Base-by-base conservation (phyloP, 805 yeast species). In the Starmera amethionina region DNA sequence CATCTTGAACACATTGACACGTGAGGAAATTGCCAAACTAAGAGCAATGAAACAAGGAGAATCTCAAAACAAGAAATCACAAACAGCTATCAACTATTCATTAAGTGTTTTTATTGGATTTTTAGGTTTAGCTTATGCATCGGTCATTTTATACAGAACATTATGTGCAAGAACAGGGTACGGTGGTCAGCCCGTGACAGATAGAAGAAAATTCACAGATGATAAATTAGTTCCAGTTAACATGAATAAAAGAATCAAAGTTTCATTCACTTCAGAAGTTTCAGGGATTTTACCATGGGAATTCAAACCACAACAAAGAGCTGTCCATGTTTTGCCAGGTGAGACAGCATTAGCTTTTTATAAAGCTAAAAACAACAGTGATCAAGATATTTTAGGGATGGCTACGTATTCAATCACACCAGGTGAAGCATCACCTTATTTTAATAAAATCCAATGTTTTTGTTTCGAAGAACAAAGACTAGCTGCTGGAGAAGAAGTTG, bases 361-460 rank as follows among this genome's bases (percentile, higher is more conserved):
- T 66, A 83, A 80, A 59, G 98, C 98, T 19, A 84, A 80, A 60
- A 93, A 93, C 56, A 67, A 67, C 44, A 77, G 95, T 35, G 80
- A 81, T 44, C 84, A 84, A 51, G 97, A 93, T 58, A 85, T 93
- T 35, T 86, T 93, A 40, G 98, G 98, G 8, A 93, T 93, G 95
- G 98, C 98, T 3, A 93, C 98, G 0, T 93, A 93, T 60, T 82
- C 95, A 5, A 96, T 93, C 37, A 77, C 95, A 0, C 98, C 98
- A 0, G 97, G 93, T 49, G 90, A 86, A 52, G 95, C 93, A 7
- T 95, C 97, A 0, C 96, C 87, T 5, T 93, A 90, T 62, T 93
- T 93, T 67, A 87, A 87, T 66, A 93, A 93, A 63, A 93, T 93
- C 54, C 98, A 93, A 61, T 93, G 98, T 62, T 93, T 93, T 65